phyloP scores from a whole-genome alignment of 345 rosid species.

The Salix brachista region DNA sequence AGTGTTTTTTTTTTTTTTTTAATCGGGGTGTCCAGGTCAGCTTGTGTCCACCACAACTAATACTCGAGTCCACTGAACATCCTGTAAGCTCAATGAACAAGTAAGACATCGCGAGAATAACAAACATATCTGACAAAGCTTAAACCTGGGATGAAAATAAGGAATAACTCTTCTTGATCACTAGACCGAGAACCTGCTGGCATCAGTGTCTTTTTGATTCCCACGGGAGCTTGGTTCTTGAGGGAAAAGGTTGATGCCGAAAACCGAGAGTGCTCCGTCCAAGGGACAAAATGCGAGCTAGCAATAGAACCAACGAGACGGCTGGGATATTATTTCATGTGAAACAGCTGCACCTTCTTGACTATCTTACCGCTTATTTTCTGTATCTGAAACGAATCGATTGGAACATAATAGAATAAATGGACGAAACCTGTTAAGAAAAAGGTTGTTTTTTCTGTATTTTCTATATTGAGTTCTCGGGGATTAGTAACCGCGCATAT shows the following conservation, averaged over 20 bases:
- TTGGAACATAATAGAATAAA: not conserved
- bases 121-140: fast-evolving
- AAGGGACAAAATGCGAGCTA: not conserved
- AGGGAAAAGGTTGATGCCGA: no score
- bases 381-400: not conserved
- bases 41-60: fast-evolving
- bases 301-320: not conserved
- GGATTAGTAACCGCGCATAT: not conserved
- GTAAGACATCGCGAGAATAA: no score
- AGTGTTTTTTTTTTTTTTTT: no score
- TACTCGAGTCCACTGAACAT: no score
- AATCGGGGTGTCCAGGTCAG: fast-evolving
- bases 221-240: no score
- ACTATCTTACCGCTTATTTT: not conserved
- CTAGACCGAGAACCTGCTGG: fast-evolving
- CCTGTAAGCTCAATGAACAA: fast-evolving
- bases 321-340: not conserved
- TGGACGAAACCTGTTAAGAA: not conserved
- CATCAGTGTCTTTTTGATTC: no score
- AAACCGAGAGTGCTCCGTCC: not conserved
- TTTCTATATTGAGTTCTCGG: not conserved
- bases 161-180: fast-evolving
- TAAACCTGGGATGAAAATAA: no score
- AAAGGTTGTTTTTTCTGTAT: not conserved
- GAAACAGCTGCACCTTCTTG: not conserved